Evolutionary conservation across 805 yeast species (phyloP).

Genomic region (Saccharomyces mikatae): DNA sequence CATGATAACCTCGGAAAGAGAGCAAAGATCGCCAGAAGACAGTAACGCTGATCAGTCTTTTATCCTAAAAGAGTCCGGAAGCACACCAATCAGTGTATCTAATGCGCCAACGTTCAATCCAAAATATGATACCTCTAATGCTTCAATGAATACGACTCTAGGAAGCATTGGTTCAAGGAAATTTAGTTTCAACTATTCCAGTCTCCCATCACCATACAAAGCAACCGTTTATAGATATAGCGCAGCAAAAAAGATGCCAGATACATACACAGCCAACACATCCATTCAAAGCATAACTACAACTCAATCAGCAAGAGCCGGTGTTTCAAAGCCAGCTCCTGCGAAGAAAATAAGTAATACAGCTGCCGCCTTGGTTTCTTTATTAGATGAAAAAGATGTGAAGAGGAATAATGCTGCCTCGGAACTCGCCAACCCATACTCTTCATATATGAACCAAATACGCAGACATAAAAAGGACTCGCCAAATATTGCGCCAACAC

Average conservation of each 20-base stretch:
- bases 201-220: conserved; percentile 34
- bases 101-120: conserved; percentile 33
- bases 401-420: conserved; percentile 8
- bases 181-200: conserved; percentile 33
- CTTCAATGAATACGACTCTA: conserved; percentile 12
- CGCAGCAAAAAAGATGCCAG: conserved; percentile 6
- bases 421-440: conserved; percentile 38
- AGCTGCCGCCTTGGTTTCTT: conserved; percentile 42
- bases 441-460: conserved; percentile 16
- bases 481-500: conserved; percentile 4
- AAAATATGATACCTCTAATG: conserved; percentile 23
- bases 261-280: background rate
- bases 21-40: conserved; percentile 4
- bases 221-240: conserved; percentile 28
- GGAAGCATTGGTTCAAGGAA: conserved; percentile 21
- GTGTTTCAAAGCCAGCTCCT: background rate
- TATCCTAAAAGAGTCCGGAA: background rate
- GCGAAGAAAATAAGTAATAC: conserved; percentile 36
- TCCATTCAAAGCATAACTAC: background rate
- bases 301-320: conserved; percentile 3
- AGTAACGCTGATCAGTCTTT: background rate
- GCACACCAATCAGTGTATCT: conserved; percentile 1
- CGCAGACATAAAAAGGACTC: conserved; percentile 11
- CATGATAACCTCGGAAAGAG: conserved; percentile 4
- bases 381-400: conserved; percentile 26